These are phyloP conservation scores for Boletus patriciae DNA, from an alignment of 768 basidiomycete species.

Conservation along the genomic window DNA sequence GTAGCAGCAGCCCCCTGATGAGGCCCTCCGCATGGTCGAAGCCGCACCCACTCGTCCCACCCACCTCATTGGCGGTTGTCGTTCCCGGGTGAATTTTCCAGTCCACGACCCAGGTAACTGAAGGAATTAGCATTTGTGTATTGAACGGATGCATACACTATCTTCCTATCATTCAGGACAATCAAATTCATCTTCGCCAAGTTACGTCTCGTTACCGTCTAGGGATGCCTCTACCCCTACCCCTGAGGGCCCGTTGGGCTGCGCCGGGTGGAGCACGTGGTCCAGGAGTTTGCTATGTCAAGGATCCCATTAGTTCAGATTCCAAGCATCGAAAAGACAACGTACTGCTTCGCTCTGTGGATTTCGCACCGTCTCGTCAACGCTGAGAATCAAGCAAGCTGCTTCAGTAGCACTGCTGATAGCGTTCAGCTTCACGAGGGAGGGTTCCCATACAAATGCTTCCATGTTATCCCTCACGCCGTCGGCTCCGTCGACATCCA, in stretches of 20 bases:
- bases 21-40: no score
- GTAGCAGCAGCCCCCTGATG: no score
- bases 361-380: slow-evolving; percentile 96
- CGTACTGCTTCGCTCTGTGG: slow-evolving; percentile 91
- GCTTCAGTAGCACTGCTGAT: slow-evolving; percentile 95
- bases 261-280: slow-evolving; percentile 91
- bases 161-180: slow-evolving; percentile 8
- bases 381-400: slow-evolving; percentile 91
- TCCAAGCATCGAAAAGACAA: slow-evolving; percentile 13
- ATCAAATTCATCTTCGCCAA: slow-evolving; percentile 14
- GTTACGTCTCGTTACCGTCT: slow-evolving; percentile 48
- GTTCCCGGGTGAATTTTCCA: not conserved
- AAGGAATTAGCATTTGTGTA: slow-evolving; percentile 10
- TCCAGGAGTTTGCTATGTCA: slow-evolving; percentile 68
- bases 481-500: slow-evolving; percentile 87
- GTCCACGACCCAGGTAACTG: not conserved
- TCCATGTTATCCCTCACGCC: slow-evolving; percentile 96
- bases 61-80: not conserved
- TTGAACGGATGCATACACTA: slow-evolving; percentile 24
- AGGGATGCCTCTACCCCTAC: slow-evolving; percentile 81
- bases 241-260: slow-evolving; percentile 81
- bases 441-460: slow-evolving; percentile 98
- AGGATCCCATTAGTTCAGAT: slow-evolving; percentile 18
- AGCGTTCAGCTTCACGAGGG: slow-evolving; percentile 92
- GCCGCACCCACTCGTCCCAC: no score